Percentiles rank a stretch among this genome's conserved stretches.
Evolutionary conservation across 192 early-diverging fungal genomes (phyloP).

Genomic region (Podila horticola): DNA sequence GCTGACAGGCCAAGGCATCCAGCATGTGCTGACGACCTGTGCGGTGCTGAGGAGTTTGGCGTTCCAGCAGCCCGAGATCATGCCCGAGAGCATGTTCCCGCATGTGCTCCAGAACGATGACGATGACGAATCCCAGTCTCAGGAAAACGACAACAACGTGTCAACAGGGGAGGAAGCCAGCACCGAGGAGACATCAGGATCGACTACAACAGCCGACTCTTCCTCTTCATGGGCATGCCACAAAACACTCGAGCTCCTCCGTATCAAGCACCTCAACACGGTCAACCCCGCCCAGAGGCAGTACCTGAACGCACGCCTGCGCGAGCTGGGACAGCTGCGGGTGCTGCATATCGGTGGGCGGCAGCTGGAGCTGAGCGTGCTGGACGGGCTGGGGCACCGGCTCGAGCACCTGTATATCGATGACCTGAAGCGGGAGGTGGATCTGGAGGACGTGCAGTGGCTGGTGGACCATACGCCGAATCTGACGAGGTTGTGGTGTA

Average conservation of each 20-base stretch:
- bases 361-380: conserved; percentile 30
- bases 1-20: conserved; percentile 40
- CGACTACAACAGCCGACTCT: background rate
- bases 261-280: conserved; percentile 36
- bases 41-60: conserved; percentile 32
- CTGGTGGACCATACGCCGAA: conserved; percentile 46
- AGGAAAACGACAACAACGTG: background rate
- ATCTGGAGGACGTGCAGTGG: conserved; percentile 41
- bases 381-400: conserved; percentile 42
- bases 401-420: conserved; percentile 38
- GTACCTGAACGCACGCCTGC: conserved; percentile 33
- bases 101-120: conserved; percentile 31
- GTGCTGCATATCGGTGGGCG: conserved; percentile 44
- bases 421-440: conserved; percentile 32
- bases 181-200: background rate
- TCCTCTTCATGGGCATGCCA: conserved; percentile 27
- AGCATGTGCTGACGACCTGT: conserved; percentile 37
- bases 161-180: background rate
- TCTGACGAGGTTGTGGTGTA: conserved; percentile 41
- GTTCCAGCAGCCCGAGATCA: conserved; percentile 45
- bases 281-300: conserved; percentile 20
- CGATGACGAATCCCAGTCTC: background rate
- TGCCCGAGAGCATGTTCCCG: conserved; percentile 43
- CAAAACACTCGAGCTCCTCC: conserved; percentile 17
- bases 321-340: conserved; percentile 34